Percentiles rank a stretch among this genome's conserved stretches.
Evolutionary conservation across 2,329 filamentous ascomycete species (phyloP).

Genomic region (Trichoderma sp.): DNA sequence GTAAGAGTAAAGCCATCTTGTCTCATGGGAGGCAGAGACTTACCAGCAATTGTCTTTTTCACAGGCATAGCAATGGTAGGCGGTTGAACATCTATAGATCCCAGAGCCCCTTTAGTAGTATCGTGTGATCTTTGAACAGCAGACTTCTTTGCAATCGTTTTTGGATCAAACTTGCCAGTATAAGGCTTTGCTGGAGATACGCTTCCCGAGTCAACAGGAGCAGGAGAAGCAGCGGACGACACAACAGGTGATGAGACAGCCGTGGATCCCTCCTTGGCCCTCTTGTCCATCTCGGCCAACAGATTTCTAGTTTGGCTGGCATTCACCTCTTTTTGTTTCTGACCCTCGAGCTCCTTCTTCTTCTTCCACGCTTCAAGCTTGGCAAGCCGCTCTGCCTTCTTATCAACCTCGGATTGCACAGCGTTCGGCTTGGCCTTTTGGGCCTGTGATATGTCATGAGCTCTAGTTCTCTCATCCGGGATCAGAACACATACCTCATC

Average conservation of each 20-base stretch:
- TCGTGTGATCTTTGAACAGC: slow-evolving; percentile 57
- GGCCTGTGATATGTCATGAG: slow-evolving; percentile 42
- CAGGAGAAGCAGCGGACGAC: slow-evolving; percentile 50
- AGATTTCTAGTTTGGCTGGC: slow-evolving; percentile 64
- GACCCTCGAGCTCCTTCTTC: slow-evolving; percentile 74
- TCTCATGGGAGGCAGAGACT: slow-evolving; percentile 23
- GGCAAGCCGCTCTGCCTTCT: slow-evolving; percentile 73
- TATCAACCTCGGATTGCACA: slow-evolving; percentile 65
- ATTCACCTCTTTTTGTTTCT: slow-evolving; percentile 67
- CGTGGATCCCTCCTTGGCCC: slow-evolving; percentile 49
- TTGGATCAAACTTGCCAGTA: slow-evolving; percentile 80
- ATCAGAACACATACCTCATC: slow-evolving; percentile 41
- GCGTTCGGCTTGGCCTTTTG: slow-evolving; percentile 48
- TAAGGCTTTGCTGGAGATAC: slow-evolving; percentile 58
- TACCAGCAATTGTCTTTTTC: slow-evolving; percentile 38
- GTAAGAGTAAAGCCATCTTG: slow-evolving; percentile 10
- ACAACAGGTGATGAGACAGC: slow-evolving; percentile 50
- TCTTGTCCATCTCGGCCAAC: slow-evolving; percentile 71
- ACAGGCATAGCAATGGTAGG: slow-evolving; percentile 33
- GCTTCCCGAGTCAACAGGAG: slow-evolving; percentile 40
- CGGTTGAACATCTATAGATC: slow-evolving; percentile 43
- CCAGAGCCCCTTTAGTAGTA: slow-evolving; percentile 48
- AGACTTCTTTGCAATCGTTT: slow-evolving; percentile 78
- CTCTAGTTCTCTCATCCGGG: neutral
- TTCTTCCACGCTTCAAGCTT: slow-evolving; percentile 91